These are phyloP conservation scores for Gossypium ekmanianum DNA, from an alignment of 345 rosid species.

Conservation along the genomic window DNA sequence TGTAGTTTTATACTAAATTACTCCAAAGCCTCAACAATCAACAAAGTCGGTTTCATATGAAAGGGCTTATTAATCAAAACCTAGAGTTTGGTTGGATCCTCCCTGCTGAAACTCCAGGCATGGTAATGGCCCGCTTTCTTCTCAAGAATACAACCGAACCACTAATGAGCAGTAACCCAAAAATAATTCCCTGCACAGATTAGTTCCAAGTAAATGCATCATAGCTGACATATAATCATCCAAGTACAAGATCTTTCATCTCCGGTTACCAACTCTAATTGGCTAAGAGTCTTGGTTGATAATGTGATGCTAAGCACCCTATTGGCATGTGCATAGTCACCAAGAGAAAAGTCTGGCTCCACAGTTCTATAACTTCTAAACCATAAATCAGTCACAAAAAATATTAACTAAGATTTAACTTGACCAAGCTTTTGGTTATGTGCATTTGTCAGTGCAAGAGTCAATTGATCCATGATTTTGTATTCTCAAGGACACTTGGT, in stretches of 20 bases:
- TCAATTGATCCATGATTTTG: neutral
- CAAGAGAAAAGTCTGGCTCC: neutral
- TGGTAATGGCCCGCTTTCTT: slow-evolving; percentile 44
- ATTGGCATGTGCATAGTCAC: neutral
- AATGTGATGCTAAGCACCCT: neutral
- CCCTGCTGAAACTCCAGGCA: slow-evolving; percentile 53
- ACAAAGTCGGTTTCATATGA: neutral
- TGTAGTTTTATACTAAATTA: neutral
- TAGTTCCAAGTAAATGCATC: slow-evolving; percentile 3
- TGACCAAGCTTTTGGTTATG: neutral
- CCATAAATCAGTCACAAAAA: neutral
- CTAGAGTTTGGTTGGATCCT: slow-evolving; percentile 63
- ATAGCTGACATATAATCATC: neutral
- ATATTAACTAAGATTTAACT: neutral
- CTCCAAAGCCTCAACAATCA: neutral
- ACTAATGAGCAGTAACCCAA: slow-evolving; percentile 55
- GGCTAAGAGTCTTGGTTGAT: neutral
- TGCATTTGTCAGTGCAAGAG: neutral
- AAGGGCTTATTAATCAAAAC: slow-evolving; percentile 30
- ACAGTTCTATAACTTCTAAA: neutral
- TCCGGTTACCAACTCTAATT: neutral
- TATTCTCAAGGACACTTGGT: neutral
- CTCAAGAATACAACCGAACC: slow-evolving; percentile 58
- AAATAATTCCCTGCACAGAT: slow-evolving; percentile 47
- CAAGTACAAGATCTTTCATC: neutral